These are phyloP conservation scores for Carex scoparia DNA, from an alignment of 176 grass and related monocot species.

Conservation along the genomic window DNA sequence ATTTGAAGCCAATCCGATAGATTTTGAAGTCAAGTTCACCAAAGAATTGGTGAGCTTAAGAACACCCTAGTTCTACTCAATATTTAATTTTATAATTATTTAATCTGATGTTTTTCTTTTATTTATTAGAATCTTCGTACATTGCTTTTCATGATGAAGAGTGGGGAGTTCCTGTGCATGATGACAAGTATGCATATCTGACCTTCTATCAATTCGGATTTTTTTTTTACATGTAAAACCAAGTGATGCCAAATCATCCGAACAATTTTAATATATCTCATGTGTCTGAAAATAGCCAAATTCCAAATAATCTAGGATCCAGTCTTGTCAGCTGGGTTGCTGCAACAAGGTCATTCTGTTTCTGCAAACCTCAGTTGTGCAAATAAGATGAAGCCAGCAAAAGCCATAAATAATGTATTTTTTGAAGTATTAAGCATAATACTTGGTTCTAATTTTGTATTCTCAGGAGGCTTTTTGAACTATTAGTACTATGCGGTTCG, in stretches of 20 bases:
- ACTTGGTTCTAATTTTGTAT: conserved; percentile 15
- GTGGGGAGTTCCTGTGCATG: conserved; percentile 85
- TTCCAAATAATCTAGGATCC: background rate
- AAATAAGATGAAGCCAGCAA: background rate
- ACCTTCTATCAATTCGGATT: background rate
- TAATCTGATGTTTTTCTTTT: conserved; percentile 1
- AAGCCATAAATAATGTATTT: background rate
- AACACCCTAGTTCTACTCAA: too few species aligned
- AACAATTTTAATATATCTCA: background rate
- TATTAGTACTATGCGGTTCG: conserved; percentile 71
- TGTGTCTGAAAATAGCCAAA: background rate
- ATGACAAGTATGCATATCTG: conserved; percentile 57
- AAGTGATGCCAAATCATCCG: background rate
- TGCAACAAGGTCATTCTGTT: background rate
- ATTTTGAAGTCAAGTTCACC: too few species aligned
- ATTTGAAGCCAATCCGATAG: too few species aligned
- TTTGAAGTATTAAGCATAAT: background rate
- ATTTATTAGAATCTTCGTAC: conserved; percentile 64
- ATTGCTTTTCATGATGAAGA: conserved; percentile 90
- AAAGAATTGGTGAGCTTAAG: too few species aligned
- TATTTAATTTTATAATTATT: background rate
- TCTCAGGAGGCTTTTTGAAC: conserved; percentile 88
- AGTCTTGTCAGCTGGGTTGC: background rate
- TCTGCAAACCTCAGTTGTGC: background rate
- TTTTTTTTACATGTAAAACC: conserved; percentile 4